phyloP scores from a whole-genome alignment of 129 eudicot species.

The Chrysanthemum seticuspe region DNA sequence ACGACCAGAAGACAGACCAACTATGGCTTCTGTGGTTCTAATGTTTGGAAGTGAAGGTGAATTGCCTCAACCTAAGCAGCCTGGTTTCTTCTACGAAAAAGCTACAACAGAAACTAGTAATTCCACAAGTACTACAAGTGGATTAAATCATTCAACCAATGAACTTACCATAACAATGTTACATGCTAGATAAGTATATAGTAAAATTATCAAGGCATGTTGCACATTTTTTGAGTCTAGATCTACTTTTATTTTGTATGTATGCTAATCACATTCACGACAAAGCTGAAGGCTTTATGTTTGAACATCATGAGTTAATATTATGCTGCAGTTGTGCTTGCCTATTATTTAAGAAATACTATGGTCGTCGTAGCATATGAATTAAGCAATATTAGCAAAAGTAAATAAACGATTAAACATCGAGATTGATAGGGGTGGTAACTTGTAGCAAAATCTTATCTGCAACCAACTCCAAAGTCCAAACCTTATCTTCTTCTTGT shows the following conservation, averaged over 20 bases:
- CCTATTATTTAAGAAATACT: too few relatives aligned
- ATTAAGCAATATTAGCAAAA: too few relatives aligned
- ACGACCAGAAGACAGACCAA: conserved; percentile 50
- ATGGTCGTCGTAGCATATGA: too few relatives aligned
- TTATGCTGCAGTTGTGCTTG: too few relatives aligned
- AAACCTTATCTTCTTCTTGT: too few relatives aligned
- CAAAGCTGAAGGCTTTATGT: too few relatives aligned
- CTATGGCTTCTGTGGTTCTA: conserved; percentile 37
- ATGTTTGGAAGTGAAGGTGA: conserved; percentile 44
- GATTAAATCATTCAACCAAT: conserved; percentile 26
- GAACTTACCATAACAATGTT: conserved; percentile 39
- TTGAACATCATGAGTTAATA: too few relatives aligned
- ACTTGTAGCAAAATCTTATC: too few relatives aligned
- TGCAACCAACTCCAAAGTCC: too few relatives aligned
- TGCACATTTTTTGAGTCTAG: background rate
- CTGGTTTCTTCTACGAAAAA: conserved; percentile 51
- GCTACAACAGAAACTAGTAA: conserved; percentile 16
- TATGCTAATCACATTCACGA: background rate
- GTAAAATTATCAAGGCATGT: background rate
- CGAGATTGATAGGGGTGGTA: background rate
- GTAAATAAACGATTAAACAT: background rate
- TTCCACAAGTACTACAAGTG: conserved; percentile 36
- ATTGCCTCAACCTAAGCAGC: conserved; percentile 41
- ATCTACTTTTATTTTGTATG: background rate
- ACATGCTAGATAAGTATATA: conserved; percentile 30